Base-by-base conservation (phyloP, 495 filamentous ascomycete genomes). In the Copromyces sp. region DNA sequence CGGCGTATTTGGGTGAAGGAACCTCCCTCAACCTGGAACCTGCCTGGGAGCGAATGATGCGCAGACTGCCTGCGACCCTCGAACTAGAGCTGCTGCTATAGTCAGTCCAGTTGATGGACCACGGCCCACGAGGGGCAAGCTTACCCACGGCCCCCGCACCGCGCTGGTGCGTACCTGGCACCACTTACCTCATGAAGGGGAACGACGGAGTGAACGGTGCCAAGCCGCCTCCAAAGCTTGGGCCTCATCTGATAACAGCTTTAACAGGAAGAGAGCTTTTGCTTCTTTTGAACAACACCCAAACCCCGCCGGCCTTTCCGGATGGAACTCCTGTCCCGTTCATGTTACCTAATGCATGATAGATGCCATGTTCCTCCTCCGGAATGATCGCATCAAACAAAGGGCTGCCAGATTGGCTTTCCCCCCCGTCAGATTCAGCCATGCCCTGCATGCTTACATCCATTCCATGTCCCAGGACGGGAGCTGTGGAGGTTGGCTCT, bases 141-240 rank as follows among this genome's bases (percentile, higher is more conserved):
- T 82, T 82, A 81, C 80, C 81, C 78, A 82, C 73, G 75, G 78
- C 74, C 77, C 77, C 77, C 78, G 72, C 72, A 69, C 72, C 68
- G 71, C 71, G 73, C 75, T 73, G 65, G 69, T 71, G 44, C 69
- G 69, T 72, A 71, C 72, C 69, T 70, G 61, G 45, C 44, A 39
- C 69, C 71, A 71, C 53, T 65, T 32, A 65, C 53, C 53, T 65
- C 53, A 65, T 65, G 53, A 68, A 69, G 44, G 41, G 65, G 61
- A 61, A 61, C 53, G 6, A 61, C 53, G 12, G 53, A 65, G 53
- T 65, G 53, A 65, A 65, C 6, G 29, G 11, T 65, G 53, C 53
- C 53, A 65, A 35, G 53, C 53, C 53, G 29, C 53, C 53, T 65
- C 14, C 53, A 65, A 35, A 65, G 53, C 53, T 65, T 65, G 6